Base-by-base conservation (phyloP, 495 filamentous ascomycete genomes). In the Xylaria telfairii region DNA sequence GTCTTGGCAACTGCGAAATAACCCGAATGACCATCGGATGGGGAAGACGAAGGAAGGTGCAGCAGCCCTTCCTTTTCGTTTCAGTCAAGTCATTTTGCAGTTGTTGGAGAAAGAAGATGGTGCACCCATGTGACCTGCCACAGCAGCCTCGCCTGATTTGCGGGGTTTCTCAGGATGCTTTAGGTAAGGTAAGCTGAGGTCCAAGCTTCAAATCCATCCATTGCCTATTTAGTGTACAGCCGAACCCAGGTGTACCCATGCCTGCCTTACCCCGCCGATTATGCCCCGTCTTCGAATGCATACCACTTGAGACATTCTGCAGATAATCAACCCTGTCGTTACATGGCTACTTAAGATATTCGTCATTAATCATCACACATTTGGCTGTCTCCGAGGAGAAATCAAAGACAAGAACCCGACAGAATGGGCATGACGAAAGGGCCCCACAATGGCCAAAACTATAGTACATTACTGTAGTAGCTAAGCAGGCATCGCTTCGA, bases 1-100 rank as follows among this genome's bases (percentile, higher is more conserved):
- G 37, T 44, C 62, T 75, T 65, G 64, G 62, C 61, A 49, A 41
- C 51, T 51, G 46, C 13, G 26, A 66, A 60, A 44, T 15, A 46
- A 34, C 34, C 10, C 46, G 60, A 21, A 17, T 13, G 28, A 37
- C 56, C 56, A 59, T 37, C 17, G 6, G 28, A 12, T 59, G 32
- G 56, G 19, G 21, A 37, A 59, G 30, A 13, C 28, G 30, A 59
- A 37, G 56, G 51, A 21, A n/a, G n/a, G n/a, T n/a, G n/a, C n/a
- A n/a, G 51, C 51, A 54, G 26, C 51, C 51, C 51, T 37, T 59
- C 30, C 30, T 37, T 59, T 17, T 32, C 30, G 17, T 37, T 30
- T 7, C 26, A 56, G 26, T 32, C 53, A 19, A 21, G 6, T 39
- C 19, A 32, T 59, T 19, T 17, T n/a, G n/a, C n/a, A n/a, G n/a